These are phyloP conservation scores for Gonium pectorale DNA, from an alignment of 139 green algal genomes.

Conservation along the genomic window DNA sequence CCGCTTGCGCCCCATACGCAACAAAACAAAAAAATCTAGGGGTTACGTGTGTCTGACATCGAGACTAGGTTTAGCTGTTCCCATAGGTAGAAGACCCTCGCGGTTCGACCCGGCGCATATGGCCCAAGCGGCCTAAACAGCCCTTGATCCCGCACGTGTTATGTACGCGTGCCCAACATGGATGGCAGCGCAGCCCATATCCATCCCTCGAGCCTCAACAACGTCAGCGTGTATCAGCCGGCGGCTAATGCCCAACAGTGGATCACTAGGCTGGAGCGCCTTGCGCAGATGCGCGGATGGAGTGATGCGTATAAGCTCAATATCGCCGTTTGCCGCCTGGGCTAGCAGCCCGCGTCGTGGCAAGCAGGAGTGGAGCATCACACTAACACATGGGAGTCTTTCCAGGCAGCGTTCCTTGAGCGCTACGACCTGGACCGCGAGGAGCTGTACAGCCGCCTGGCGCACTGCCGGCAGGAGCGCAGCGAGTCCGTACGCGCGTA, in stretches of 20 bases:
- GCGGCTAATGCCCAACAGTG: not conserved
- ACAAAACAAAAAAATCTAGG: too few species aligned
- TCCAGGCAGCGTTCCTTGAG: not conserved
- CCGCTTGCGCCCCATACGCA: too few species aligned
- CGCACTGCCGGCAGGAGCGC: not conserved
- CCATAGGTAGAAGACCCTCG: too few species aligned
- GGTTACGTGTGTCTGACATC: too few species aligned
- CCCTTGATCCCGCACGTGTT: too few species aligned
- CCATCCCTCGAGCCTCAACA: not conserved
- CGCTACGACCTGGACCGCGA: not conserved
- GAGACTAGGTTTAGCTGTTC: too few species aligned
- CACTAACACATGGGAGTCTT: not conserved
- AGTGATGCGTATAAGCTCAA: not conserved
- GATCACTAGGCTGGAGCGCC: not conserved
- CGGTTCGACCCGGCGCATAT: too few species aligned
- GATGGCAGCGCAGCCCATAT: too few species aligned
- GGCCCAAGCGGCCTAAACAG: too few species aligned
- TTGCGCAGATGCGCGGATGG: not conserved
- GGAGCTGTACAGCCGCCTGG: not conserved
- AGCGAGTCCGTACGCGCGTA: not conserved
- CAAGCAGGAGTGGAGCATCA: not conserved
- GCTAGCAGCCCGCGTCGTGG: not conserved
- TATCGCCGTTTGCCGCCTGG: not conserved
- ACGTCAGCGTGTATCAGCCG: not conserved
- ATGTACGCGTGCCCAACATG: too few species aligned